Evolutionary conservation across 352 stramenopile species (phyloP).

Genomic region (Detonula confervacea): DNA sequence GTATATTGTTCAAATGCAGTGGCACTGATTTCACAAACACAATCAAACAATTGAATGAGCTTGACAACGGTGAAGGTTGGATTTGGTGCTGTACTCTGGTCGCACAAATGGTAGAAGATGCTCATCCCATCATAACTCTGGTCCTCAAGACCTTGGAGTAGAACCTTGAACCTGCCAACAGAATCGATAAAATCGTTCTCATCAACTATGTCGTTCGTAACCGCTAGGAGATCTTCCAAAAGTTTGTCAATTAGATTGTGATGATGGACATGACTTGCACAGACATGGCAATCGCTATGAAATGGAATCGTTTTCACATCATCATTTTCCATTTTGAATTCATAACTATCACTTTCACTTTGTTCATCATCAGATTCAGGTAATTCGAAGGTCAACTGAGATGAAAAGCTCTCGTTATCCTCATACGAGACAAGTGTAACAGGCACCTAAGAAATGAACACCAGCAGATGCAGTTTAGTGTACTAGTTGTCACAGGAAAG

Average conservation of each 20-base stretch:
- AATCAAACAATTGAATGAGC: constrained; percentile 13
- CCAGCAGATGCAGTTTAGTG: background rate
- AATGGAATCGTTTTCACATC: background rate
- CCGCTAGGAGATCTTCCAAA: background rate
- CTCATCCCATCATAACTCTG: constrained; percentile 2
- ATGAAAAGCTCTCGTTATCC: background rate
- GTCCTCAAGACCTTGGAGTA: constrained; percentile 6
- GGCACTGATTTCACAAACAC: background rate
- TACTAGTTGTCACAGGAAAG: background rate
- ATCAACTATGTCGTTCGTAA: background rate
- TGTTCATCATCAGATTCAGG: background rate
- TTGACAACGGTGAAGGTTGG: constrained; percentile 7
- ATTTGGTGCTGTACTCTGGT: constrained; percentile 3
- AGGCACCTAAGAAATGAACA: background rate
- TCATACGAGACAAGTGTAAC: background rate
- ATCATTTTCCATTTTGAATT: background rate
- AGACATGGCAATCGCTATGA: background rate
- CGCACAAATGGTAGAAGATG: constrained; percentile 13
- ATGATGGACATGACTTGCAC: constrained; percentile 8
- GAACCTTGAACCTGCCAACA: background rate
- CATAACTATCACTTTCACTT: background rate
- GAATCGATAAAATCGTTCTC: background rate
- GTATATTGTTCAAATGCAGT: background rate
- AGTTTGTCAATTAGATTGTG: constrained; percentile 13
- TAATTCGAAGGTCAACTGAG: background rate